Evolutionary conservation across 495 filamentous ascomycete genomes (phyloP).

Genomic region (Aspergillus conjunctus): DNA sequence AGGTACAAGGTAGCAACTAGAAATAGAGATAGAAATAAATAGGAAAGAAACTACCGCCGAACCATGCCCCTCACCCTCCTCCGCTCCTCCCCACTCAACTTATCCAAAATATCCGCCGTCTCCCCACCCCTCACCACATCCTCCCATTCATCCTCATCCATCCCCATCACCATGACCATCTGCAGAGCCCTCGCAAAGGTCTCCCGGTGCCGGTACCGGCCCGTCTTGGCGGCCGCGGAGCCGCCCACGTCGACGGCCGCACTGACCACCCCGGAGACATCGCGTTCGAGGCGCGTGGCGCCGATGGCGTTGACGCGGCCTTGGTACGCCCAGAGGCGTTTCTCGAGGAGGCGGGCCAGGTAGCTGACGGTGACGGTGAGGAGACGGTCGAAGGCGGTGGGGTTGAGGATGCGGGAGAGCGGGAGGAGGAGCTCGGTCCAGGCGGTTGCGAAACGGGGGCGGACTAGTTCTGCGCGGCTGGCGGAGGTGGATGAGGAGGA

Average conservation of each 20-base stretch:
- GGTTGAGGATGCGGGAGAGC: conserved; percentile 80
- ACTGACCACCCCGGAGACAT: conserved; percentile 77
- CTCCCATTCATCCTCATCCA: conserved; percentile 98
- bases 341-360: conserved; percentile 79
- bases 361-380: conserved; percentile 71
- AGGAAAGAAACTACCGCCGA: conserved; percentile 22
- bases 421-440: conserved; percentile 87
- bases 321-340: conserved; percentile 83
- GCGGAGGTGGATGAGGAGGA: background rate
- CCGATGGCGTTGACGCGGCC: conserved; percentile 81
- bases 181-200: conserved; percentile 78
- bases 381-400: conserved; percentile 67
- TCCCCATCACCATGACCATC: conserved; percentile 86
- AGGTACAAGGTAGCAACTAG: too few relatives aligned
- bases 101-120: conserved; percentile 47
- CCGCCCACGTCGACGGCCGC: conserved; percentile 70
- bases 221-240: conserved; percentile 32
- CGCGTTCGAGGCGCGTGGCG: conserved; percentile 83
- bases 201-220: conserved; percentile 74
- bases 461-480: conserved; percentile 56
- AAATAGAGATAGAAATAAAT: background rate
- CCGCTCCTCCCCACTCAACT: conserved; percentile 63
- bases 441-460: conserved; percentile 70
- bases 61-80: conserved; percentile 64
- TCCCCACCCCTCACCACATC: conserved; percentile 57